Evolutionary conservation across 441 rosid genomes (phyloP), one percentile per base, ranked within the genome.

Genomic region (Arabidopsis lyrata): DNA sequence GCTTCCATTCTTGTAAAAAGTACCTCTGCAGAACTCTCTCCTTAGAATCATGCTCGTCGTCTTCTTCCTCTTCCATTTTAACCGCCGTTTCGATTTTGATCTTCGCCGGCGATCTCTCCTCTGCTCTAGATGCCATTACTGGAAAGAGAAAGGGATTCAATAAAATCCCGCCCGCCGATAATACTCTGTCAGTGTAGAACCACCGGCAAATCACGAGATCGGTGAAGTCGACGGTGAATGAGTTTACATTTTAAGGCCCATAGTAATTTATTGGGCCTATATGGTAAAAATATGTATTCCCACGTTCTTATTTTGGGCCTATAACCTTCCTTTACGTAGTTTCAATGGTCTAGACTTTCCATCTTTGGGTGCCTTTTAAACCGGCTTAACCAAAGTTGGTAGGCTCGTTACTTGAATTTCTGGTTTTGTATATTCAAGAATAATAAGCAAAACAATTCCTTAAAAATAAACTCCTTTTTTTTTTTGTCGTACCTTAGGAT

Each of bases 1-100:
- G 89, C 47, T 85, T 85, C 98, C 98, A 91, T 57, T 95, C 99
- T 67, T 79, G 91, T 34, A 95, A 77, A 78, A 95, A 93, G 83
- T 95, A 89, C 68, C 88, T 86, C 70, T 82, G 95, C 13, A 95
- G 85, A 50, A 92, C 88, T 39, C 75, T 80, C 76, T 92, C 97
- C 72, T 88, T 88, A 6, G 89, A 85, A 66, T 77, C 95, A 77
- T 83, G 91, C 77, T 92, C 98, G 60, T 88, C 93, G 75, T 89
- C 99, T 22, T 83, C 92, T 66, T 81, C 90, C 39, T 74, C 81
- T 39, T 58, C 77, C 57, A 24, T 56, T 8, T 66, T 76, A 16
- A 63, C 22, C 8, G 49, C 62, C 48, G 64, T 65, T 22, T 63
- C 75, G 29, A 7, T 55, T 76, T 76, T 59, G 48, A 63, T 70